A percentile compares a stretch with the other conserved stretches of the same genome.
Evolutionary conservation across 805 yeast genomes (phyloP).

Genomic region (Kurtzmaniella cleridarum): DNA sequence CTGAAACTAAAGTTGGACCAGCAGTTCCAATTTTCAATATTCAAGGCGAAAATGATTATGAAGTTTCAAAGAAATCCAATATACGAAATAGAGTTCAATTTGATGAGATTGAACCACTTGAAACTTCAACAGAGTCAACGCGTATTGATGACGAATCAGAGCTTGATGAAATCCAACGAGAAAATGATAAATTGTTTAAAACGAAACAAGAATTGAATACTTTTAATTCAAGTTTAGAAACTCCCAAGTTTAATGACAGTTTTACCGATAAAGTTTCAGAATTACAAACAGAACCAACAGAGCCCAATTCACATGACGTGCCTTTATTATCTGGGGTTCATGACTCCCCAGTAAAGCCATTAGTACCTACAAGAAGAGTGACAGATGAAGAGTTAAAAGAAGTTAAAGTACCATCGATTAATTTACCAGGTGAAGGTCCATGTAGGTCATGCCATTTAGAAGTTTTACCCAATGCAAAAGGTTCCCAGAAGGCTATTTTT

Average conservation of each 20-base stretch:
- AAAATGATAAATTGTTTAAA: too few species aligned
- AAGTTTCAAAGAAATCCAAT: not conserved
- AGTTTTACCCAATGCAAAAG: conserved; percentile 39
- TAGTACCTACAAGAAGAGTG: conserved; percentile 5
- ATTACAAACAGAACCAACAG: conserved; percentile 3
- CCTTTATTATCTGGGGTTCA: not conserved
- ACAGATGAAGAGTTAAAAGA: conserved; percentile 2
- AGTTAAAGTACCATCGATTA: conserved; percentile 8
- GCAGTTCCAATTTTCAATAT: conserved; percentile 5
- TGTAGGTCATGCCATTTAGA: conserved; percentile 66
- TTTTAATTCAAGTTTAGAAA: too few species aligned
- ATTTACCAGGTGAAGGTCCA: conserved; percentile 67
- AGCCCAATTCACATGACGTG: conserved; percentile 1
- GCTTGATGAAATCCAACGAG: conserved; percentile 25
- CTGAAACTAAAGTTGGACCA: not conserved
- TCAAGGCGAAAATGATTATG: not conserved
- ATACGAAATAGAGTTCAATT: not conserved
- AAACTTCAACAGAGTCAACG: conserved; percentile 3
- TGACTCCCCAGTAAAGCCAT: not conserved
- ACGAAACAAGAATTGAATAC: too few species aligned
- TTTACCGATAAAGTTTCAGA: not conserved
- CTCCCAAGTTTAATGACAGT: not conserved
- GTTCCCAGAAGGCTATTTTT: conserved; percentile 57
- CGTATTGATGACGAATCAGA: conserved; percentile 5
- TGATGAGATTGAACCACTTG: not conserved